Evolutionary conservation across 2,329 filamentous ascomycete species (phyloP), one percentile per base, ranked within the genome.

Genomic region (Penicillium sp.): DNA sequence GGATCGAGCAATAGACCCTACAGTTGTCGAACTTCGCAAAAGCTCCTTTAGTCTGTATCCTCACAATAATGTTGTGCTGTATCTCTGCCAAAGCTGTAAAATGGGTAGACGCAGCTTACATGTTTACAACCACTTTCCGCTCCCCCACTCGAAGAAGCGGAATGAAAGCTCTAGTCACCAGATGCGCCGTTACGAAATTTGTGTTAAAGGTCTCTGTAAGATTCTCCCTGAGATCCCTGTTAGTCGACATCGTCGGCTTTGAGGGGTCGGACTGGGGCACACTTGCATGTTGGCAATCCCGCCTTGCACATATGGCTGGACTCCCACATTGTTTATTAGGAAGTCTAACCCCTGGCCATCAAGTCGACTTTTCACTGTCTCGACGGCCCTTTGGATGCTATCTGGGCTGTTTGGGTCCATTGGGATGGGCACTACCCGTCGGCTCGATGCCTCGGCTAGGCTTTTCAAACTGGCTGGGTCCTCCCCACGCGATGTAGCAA

Each of bases 121-220:
- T 67, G 58, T 74, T 78, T 53, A 68, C 61, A 42, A 79, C 67
- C 51, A 76, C 74, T 66, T 77, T 79, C 47, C 64, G 56, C 11
- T 57, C 65, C 14, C 74, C 72, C 30, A 66, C 65, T 28, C 60
- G 51, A 1, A 76, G 57, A 5, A 73, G 55, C 1, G 71, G 67
- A 11, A 77, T 57, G 42, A 75, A 71, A 2, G 65, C 61, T 8
- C 61, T 57, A 0, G 69, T 77, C 3, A 76, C 63, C 33, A 64
- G 60, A 45, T 78, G 75, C 0, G 68, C 66, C 28, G 68, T 64
- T 11, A 66, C 57, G n/a, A 77, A 74, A 42, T 79, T 79, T 11
- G 68, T 68, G 1, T 62, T 62, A 38, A 77, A 71, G 1, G 70
- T 73, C 18, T 43, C 45, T 7, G 43, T 55, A 20, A 64, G 60